Conservation (phyloP, 768 basidiomycete genomes). For the Amyloporia xantha region DNA sequence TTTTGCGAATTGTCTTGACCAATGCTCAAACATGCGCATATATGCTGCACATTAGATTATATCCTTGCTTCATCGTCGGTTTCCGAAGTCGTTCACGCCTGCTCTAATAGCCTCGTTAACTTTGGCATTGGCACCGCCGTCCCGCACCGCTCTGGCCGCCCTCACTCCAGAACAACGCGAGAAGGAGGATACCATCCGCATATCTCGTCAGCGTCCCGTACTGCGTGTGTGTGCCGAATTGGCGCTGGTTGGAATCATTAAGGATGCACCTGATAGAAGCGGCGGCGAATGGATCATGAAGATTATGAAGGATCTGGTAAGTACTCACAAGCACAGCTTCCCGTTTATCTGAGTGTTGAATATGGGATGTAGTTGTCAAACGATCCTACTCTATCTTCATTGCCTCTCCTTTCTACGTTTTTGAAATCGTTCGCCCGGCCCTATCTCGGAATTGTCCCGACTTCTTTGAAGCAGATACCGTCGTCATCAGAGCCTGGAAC, state of each 20-base stretch:
- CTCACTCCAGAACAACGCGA: slow-evolving; percentile 77
- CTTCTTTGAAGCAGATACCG: slow-evolving; percentile 53
- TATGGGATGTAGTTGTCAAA: slow-evolving; percentile 60
- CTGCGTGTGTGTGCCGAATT: slow-evolving; percentile 87
- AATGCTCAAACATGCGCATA: neutral
- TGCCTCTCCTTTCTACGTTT: slow-evolving; percentile 88
- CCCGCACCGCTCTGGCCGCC: slow-evolving; percentile 46
- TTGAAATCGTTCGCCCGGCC: slow-evolving; percentile 88
- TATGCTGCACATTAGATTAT: slow-evolving; percentile 55
- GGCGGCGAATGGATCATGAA: slow-evolving; percentile 91
- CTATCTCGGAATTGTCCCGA: slow-evolving; percentile 71
- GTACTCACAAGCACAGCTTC: slow-evolving; percentile 20
- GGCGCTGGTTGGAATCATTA: slow-evolving; percentile 80
- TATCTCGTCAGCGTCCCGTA: slow-evolving; percentile 78
- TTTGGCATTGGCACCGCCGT: slow-evolving; percentile 50
- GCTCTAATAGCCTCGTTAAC: slow-evolving; percentile 56
- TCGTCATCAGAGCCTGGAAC: slow-evolving; percentile 48
- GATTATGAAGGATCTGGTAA: slow-evolving; percentile 74
- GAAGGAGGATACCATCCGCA: slow-evolving; percentile 79
- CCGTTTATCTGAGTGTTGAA: slow-evolving; percentile 1
- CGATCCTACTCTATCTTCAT: slow-evolving; percentile 78
- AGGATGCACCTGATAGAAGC: slow-evolving; percentile 60
- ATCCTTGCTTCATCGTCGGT: slow-evolving; percentile 82
- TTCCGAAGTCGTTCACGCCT: slow-evolving; percentile 74
- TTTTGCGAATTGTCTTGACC: slow-evolving; percentile 8